These are phyloP conservation scores for Piedraia hortae DNA, from an alignment of 2,329 filamentous ascomycete genomes.

Conservation along the genomic window DNA sequence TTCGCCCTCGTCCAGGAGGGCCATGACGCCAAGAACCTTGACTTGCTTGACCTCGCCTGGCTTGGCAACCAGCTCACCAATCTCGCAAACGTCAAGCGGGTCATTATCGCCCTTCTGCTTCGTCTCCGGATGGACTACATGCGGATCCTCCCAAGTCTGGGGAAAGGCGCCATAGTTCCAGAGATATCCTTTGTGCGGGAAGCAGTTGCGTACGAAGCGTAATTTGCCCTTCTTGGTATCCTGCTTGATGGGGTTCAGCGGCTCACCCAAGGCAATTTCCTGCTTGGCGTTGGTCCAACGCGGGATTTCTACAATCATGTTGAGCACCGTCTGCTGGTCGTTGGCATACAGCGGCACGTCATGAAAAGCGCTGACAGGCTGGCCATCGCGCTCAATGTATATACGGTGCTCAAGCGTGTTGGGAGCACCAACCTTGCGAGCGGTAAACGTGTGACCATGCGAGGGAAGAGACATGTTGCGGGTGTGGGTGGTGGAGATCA, in stretches of 20 bases:
- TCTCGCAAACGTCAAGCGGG: conserved; percentile 97
- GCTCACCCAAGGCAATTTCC: conserved; percentile 98
- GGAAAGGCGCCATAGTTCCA: conserved; percentile 99
- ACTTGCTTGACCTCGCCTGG: conserved; percentile 96
- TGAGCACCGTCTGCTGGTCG: conserved; percentile 77
- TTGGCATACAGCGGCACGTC: conserved; percentile 97
- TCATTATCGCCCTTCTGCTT: conserved; percentile 99
- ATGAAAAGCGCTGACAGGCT: conserved; percentile 85
- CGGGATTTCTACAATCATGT: conserved; percentile 99
- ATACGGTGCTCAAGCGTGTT: conserved; percentile 93
- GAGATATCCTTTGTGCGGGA: conserved; percentile 99
- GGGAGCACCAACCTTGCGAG: conserved; percentile 67
- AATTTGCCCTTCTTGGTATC: conserved; percentile 99
- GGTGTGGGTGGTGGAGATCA: background rate
- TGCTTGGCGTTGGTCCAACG: conserved; percentile 99
- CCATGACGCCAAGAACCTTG: conserved; percentile 99
- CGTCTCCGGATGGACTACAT: conserved; percentile 85
- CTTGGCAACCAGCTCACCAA: conserved; percentile 92
- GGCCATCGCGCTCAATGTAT: conserved; percentile 93
- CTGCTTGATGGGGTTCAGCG: conserved; percentile 98
- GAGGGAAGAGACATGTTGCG: background rate
- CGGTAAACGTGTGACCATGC: no score
- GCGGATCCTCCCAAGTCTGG: conserved; percentile 98
- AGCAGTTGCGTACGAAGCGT: conserved; percentile 98
- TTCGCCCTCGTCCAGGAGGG: conserved; percentile 95